A percentile compares a stretch with the other conserved stretches of the same genome.
Conservation (phyloP, 2,329 filamentous ascomycete species). For the Phoma herbarum region DNA sequence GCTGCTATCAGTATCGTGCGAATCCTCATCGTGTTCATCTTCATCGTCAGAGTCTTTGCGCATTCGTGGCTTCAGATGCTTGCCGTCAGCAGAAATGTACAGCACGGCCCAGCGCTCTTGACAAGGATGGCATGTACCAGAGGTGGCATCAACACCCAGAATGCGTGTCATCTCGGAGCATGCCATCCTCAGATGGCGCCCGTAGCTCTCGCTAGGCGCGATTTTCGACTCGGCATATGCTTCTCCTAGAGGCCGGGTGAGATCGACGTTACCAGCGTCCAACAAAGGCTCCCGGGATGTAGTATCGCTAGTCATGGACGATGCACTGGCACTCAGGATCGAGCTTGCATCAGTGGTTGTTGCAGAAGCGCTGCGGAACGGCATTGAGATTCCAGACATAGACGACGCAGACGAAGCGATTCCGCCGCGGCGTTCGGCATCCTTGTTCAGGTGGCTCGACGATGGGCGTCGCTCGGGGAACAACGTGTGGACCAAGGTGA, state of each 20-base stretch:
- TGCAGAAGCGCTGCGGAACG: constrained; percentile 63
- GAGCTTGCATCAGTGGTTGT: constrained; percentile 70
- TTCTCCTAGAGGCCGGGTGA: constrained; percentile 35
- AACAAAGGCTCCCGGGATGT: constrained; percentile 71
- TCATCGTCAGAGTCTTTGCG: constrained; percentile 73
- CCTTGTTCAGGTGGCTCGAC: constrained; percentile 61
- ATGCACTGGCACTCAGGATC: constrained; percentile 75
- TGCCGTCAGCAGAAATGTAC: constrained; percentile 78
- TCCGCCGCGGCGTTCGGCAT: constrained; percentile 56
- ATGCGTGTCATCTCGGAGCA: constrained; percentile 75
- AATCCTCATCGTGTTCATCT: constrained; percentile 69
- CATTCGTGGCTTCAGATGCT: constrained; percentile 74
- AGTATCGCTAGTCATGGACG: constrained; percentile 76
- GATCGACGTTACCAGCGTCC: constrained; percentile 53
- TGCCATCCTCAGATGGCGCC: constrained; percentile 67
- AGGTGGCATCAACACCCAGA: constrained; percentile 69
- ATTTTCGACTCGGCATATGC: constrained; percentile 58
- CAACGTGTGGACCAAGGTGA: constrained; percentile 81
- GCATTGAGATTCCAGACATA: constrained; percentile 57
- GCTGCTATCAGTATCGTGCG: constrained; percentile 60
- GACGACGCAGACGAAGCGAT: constrained; percentile 60
- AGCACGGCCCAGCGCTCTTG: constrained; percentile 84
- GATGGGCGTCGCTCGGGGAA: constrained; percentile 77
- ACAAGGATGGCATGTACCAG: constrained; percentile 78
- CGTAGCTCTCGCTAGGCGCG: constrained; percentile 53